These are phyloP conservation scores for Cenchrus purpureus DNA, from an alignment of 176 grass and related monocot species.

Conservation along the genomic window DNA sequence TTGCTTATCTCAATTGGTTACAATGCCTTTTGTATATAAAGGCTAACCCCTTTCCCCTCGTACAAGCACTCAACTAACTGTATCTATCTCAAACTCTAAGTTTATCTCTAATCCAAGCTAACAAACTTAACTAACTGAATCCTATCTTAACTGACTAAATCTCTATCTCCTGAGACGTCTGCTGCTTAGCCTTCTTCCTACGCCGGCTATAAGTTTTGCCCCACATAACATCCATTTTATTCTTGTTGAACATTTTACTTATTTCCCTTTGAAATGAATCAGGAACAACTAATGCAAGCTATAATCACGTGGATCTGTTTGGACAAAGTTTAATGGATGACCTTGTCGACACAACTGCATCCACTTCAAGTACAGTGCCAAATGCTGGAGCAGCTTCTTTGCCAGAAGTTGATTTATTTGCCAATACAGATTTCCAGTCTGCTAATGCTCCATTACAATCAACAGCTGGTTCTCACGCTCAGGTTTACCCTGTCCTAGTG, in stretches of 20 bases:
- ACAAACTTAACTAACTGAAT: no score
- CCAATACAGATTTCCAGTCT: conserved; percentile 50
- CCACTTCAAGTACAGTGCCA: conserved; percentile 40
- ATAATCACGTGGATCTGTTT: conserved; percentile 52
- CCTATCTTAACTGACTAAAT: no score
- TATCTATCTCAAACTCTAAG: no score
- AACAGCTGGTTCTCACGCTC: conserved; percentile 28
- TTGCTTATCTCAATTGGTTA: no score
- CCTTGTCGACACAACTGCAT: conserved; percentile 31
- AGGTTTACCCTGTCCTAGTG: conserved; percentile 35
- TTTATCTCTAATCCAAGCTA: no score
- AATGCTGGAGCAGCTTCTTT: conserved; percentile 33
- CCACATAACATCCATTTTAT: no score
- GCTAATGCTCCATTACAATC: conserved; percentile 37
- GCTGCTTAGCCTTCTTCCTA: no score
- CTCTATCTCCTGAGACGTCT: no score
- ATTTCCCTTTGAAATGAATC: conserved; percentile 17
- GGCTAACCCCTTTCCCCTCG: no score
- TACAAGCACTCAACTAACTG: no score
- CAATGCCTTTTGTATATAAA: no score
- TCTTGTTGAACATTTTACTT: conserved; percentile 4
- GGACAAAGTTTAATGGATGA: conserved; percentile 61
- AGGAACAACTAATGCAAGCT: conserved; percentile 46
- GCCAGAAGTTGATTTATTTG: conserved; percentile 69
- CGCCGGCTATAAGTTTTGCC: no score